Base-by-base conservation (phyloP, 192 early-diverging fungal genomes). In the Chytriomyces confervae region DNA sequence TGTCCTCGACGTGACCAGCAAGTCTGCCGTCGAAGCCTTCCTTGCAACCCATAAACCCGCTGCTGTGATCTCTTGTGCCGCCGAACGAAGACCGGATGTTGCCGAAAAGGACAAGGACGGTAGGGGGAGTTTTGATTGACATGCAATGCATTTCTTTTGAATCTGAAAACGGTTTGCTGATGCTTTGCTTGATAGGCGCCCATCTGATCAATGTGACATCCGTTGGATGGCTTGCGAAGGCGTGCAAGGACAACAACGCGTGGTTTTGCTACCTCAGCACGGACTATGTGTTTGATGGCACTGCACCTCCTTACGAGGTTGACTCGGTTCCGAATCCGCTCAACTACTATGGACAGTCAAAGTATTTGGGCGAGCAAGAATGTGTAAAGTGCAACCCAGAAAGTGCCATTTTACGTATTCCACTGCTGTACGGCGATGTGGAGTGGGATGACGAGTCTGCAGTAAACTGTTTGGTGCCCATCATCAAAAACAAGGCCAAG, bases 261-360 rank as follows among this genome's bases (percentile, higher is more conserved):
- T 86, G 87, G 66, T 79, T 96, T 62, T 85, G 94, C 29, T 95
- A 97, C 77, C 90, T 97, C 29, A 94, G 93, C 7, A 93, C 95
- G 1, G 94, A 97, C 79, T 97, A 97, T 78, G 95, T 97, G 23
- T 97, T 97, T 86, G 94, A 97, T 67, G 95, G 95, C 49, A 92
- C 84, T 6, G 83, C 80, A 5, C 94, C 95, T 29, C 84, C 94
- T 44, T 97, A 97, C 77, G 78, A 92, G 29, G 89, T 91, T 0
- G 82, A 86, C 27, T 91, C 87, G 64, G 72, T 67, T 74, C 86
- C 93, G 6, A 92, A 93, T 76, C 95, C 95, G 66, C 77, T 97
- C 7, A 92, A 95, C 65, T 90, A 91, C 73, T 97, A 97, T 72
- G 95, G 95, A 79, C 83, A 90, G 45, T 90, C 93, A 5, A 95